Evolutionary conservation across 1,139 yeast genomes (phyloP).

Genomic region (Cylindricascospora bacillispora): DNA sequence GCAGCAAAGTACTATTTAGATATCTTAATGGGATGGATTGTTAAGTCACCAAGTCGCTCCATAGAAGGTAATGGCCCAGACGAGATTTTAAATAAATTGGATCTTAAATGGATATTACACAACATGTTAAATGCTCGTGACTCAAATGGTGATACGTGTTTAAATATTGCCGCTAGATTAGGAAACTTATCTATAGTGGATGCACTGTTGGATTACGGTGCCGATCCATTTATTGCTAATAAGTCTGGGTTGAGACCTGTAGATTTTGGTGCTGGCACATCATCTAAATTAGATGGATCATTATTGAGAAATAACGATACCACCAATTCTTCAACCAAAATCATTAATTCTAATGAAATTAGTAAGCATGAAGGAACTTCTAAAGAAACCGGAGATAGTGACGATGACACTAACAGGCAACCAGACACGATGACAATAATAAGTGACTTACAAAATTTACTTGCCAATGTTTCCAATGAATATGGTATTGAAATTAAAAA

Average conservation of each 20-base stretch:
- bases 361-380: constrained; percentile 2
- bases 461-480: constrained; percentile 19
- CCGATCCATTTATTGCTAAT: constrained; percentile 67
- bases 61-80: constrained; percentile 27
- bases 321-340: constrained; percentile 2
- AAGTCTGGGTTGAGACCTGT: constrained; percentile 75
- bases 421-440: constrained; percentile 20
- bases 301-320: neutral
- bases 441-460: constrained; percentile 16
- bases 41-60: constrained; percentile 27
- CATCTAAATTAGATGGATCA: constrained; percentile 2
- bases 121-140: constrained; percentile 69
- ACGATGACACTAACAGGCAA: too few species aligned
- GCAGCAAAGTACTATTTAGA: constrained; percentile 69
- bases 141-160: constrained; percentile 74
- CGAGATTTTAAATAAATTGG: constrained; percentile 30
- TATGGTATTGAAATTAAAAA: constrained; percentile 20
- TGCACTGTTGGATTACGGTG: constrained; percentile 72
- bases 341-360: constrained; percentile 1
- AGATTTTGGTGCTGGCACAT: constrained; percentile 52
- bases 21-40: constrained; percentile 71
- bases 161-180: constrained; percentile 81
- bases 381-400: too few species aligned
- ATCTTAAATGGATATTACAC: constrained; percentile 46
- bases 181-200: constrained; percentile 77